phyloP scores from a whole-genome alignment of 805 yeast species.

The Sugiyamaella boreocaroliniensis region DNA sequence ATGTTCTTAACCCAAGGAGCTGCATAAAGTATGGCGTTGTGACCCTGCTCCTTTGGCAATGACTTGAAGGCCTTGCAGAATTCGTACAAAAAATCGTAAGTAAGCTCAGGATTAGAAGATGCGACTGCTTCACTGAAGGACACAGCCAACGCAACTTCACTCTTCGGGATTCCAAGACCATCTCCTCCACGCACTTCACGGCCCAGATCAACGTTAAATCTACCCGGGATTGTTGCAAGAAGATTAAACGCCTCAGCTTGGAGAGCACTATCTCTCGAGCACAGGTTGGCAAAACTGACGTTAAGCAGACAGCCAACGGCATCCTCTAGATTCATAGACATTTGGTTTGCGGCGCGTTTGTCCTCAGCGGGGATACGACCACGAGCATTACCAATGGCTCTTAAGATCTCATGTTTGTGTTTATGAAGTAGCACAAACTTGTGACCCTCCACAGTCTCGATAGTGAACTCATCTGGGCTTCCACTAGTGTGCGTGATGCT shows the following conservation, averaged over 20 bases:
- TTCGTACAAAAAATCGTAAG: slow-evolving; percentile 48
- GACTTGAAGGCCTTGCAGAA: slow-evolving; percentile 43
- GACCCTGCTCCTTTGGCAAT: slow-evolving; percentile 23
- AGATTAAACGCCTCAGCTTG: slow-evolving; percentile 58
- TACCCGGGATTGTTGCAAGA: slow-evolving; percentile 52
- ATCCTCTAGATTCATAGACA: slow-evolving; percentile 23
- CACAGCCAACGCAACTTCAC: slow-evolving; percentile 54
- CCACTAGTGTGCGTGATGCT: slow-evolving; percentile 30
- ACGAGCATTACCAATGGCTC: slow-evolving; percentile 19
- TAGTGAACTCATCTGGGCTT: slow-evolving; percentile 42
- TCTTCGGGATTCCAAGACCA: slow-evolving; percentile 62
- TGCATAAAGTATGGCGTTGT: slow-evolving; percentile 43
- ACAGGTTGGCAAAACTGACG: slow-evolving; percentile 59
- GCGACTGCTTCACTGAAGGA: slow-evolving; percentile 55
- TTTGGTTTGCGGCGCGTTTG: neutral
- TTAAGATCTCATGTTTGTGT: slow-evolving; percentile 18
- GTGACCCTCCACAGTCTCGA: slow-evolving; percentile 23
- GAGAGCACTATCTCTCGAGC: slow-evolving; percentile 52
- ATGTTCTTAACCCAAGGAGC: slow-evolving; percentile 74
- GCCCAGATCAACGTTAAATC: slow-evolving; percentile 56
- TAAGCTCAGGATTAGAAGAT: slow-evolving; percentile 46
- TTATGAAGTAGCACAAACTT: slow-evolving; percentile 7
- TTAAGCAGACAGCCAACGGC: slow-evolving; percentile 58
- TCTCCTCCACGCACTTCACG: slow-evolving; percentile 47
- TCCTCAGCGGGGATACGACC: slow-evolving; percentile 8